phyloP scores from a whole-genome alignment of 352 stramenopile genomes.

The Phytophthora sp. region DNA sequence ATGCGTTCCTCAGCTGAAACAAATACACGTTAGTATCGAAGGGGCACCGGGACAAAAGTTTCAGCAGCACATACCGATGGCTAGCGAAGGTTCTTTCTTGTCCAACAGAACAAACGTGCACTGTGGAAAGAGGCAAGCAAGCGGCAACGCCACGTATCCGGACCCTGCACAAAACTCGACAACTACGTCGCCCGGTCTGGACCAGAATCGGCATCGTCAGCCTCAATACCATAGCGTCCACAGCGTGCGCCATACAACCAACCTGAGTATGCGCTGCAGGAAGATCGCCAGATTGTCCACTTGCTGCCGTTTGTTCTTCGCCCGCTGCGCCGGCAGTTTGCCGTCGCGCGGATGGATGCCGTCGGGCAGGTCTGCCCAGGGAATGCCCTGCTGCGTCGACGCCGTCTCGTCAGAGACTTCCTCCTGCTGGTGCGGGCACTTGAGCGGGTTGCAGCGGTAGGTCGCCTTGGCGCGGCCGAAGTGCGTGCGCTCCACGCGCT shows the following conservation, averaged over 20 bases:
- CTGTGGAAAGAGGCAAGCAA: conserved; percentile 74
- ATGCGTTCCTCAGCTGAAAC: conserved; percentile 66
- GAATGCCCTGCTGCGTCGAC: conserved; percentile 39
- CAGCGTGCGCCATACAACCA: background rate
- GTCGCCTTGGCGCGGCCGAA: conserved; percentile 38
- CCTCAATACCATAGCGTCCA: background rate
- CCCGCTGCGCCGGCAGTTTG: conserved; percentile 56
- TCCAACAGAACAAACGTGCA: conserved; percentile 83
- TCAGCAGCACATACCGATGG: conserved; percentile 52
- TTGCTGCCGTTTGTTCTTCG: conserved; percentile 76
- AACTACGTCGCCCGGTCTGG: conserved; percentile 70
- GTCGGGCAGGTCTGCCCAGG: conserved; percentile 60
- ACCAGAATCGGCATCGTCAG: conserved; percentile 13
- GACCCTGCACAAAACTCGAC: conserved; percentile 86
- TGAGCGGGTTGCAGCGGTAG: conserved; percentile 74
- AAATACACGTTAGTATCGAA: background rate
- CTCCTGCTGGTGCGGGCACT: conserved; percentile 34
- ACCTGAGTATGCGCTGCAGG: conserved; percentile 67
- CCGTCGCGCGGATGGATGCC: conserved; percentile 77
- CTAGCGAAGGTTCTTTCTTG: conserved; percentile 79
- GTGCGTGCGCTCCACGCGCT: conserved; percentile 48
- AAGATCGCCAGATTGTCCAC: conserved; percentile 83
- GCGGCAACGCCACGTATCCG: conserved; percentile 76
- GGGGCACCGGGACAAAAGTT: background rate
- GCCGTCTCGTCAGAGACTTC: background rate